Conservation (phyloP, 2,329 filamentous ascomycete species). For the Parafenestella ontariensis region DNA sequence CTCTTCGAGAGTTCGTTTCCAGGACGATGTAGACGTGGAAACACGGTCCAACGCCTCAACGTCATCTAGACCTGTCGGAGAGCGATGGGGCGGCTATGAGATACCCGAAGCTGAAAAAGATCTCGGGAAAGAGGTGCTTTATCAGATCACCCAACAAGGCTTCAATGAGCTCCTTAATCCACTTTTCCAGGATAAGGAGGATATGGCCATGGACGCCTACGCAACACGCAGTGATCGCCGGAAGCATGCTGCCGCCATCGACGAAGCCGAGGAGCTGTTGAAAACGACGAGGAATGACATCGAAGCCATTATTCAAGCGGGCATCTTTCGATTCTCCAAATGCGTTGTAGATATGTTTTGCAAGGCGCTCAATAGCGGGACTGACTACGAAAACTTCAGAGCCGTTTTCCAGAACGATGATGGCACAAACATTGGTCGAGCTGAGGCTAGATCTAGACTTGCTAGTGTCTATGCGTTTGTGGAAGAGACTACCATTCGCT, state of each 20-base stretch:
- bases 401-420: slow-evolving; percentile 14
- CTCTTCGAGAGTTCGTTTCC: slow-evolving; percentile 80
- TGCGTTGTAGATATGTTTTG: slow-evolving; percentile 31
- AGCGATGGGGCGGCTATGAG: slow-evolving; percentile 79
- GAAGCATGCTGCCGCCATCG: slow-evolving; percentile 25
- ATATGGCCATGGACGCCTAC: slow-evolving; percentile 72
- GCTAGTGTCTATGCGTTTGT: slow-evolving; percentile 17
- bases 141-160: slow-evolving; percentile 88
- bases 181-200: slow-evolving; percentile 82
- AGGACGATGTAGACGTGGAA: slow-evolving; percentile 74
- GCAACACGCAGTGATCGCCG: slow-evolving; percentile 41
- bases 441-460: slow-evolving; percentile 12
- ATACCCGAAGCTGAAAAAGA: slow-evolving; percentile 82
- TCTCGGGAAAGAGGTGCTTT: slow-evolving; percentile 85
- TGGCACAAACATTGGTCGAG: slow-evolving; percentile 2
- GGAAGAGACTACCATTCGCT: slow-evolving; percentile 22
- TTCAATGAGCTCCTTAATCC: slow-evolving; percentile 91
- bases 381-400: not conserved
- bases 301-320: slow-evolving; percentile 24
- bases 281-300: slow-evolving; percentile 15
- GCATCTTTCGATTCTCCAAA: slow-evolving; percentile 37
- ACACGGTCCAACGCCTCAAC: slow-evolving; percentile 74
- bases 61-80: slow-evolving; percentile 70
- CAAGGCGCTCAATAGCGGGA: slow-evolving; percentile 15
- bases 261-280: slow-evolving; percentile 27